Evolutionary conservation across 495 filamentous ascomycete species (phyloP), one percentile per base, ranked within the genome.

Genomic region (Penicillium soppii): DNA sequence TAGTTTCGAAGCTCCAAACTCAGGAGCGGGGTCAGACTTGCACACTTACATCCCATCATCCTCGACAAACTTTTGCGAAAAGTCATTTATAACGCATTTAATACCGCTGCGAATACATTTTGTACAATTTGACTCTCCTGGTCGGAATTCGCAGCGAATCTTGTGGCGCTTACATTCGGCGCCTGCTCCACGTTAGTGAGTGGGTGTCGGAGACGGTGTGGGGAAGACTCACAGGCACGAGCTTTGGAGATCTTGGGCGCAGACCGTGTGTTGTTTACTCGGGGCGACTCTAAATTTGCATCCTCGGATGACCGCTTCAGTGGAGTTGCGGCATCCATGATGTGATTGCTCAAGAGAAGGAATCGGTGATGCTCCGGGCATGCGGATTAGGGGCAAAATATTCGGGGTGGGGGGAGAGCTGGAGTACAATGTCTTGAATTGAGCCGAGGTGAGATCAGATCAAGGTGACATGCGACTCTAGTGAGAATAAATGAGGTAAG

Each of bases 141-240:
- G 22, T 41, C 66, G 67, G 50, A 76, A 72, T 47, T 76, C 73
- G 49, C 73, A 76, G 39, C 71, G 71, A 44, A 76, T 76, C 46
- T 76, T 76, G 53, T 76, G 73, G 29, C 73, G 66, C 49, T 76
- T 76, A 40, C 73, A 76, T 47, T 76, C 73, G 8, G 73, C 73
- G 49, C 73, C 73, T 76, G 47, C 13, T 39, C 29, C 15, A 13
- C 3, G 17, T 15, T 43, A 35, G 46, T 44, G 29, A 40, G 33
- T 27, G n/a, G 25, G 37, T 35, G 35, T 30, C 37, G 36, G 26
- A 6, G 20, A 57, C 21, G 21, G 43, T 56, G 58, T 53, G 52
- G 59, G 43, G 57, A 40, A 12, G 23, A 64, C 73, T 66, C 53
- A 75, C 73, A 76, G 20, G 73, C 73, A 40, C 73, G 73, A 42